phyloP scores from a whole-genome alignment of 2,329 filamentous ascomycete genomes.

The Colletotrichum euphorbiae region DNA sequence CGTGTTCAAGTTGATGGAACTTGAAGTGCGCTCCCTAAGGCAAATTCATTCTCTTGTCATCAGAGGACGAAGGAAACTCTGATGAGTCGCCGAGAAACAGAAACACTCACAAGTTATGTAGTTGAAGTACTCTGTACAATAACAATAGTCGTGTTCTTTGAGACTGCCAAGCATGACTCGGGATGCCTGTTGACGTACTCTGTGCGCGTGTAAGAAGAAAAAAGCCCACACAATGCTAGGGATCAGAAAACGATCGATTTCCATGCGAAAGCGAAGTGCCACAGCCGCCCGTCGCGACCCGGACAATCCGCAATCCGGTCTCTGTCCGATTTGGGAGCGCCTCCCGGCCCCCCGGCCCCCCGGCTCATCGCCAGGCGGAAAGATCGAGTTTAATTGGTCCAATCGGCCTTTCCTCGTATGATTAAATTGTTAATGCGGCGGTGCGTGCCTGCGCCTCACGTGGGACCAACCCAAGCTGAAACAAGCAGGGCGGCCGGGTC shows the following conservation, averaged over 20 bases:
- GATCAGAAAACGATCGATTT: neutral
- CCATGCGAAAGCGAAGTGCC: fast-evolving
- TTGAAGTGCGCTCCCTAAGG: no score
- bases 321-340: neutral
- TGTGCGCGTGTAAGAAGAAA: neutral
- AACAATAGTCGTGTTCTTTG: neutral
- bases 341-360: neutral
- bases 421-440: conserved; percentile 20
- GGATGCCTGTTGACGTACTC: no score
- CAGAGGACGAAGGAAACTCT: no score
- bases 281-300: conserved; percentile 10
- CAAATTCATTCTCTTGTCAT: no score
- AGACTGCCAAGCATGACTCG: conserved; percentile 8
- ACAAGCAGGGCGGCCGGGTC: neutral
- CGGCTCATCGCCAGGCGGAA: conserved; percentile 3
- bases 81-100: no score
- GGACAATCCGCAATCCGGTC: conserved; percentile 9
- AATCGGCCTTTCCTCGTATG: neutral
- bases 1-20: no score
- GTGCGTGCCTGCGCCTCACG: conserved; percentile 25
- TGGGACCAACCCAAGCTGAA: conserved; percentile 2
- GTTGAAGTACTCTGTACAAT: no score
- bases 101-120: no score
- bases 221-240: neutral
- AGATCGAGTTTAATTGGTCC: conserved; percentile 2